Conservation (phyloP, 2,329 filamentous ascomycete genomes). For the Stemphylium vesicarium region DNA sequence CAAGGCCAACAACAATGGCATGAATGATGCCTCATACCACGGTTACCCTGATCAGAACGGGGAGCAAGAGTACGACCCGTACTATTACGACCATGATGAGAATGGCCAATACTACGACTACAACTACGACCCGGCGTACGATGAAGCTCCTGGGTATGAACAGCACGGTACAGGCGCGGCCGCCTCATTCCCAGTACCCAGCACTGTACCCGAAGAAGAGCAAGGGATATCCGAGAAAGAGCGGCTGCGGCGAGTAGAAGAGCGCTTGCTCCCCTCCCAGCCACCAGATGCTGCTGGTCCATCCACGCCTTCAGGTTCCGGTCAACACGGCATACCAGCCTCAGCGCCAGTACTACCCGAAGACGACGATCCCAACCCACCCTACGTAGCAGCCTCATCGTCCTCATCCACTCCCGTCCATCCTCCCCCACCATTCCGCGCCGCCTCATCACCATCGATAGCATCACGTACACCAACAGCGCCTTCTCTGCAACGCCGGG, state of each 20-base stretch:
- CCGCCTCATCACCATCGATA: slow-evolving; percentile 18
- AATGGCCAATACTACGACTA: slow-evolving; percentile 43
- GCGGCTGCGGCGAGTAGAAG: slow-evolving; percentile 76
- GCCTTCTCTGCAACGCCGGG: slow-evolving; percentile 22
- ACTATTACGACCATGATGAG: slow-evolving; percentile 42
- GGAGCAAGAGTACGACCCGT: slow-evolving; percentile 30
- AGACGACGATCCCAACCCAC: slow-evolving; percentile 35
- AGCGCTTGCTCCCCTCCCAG: slow-evolving; percentile 79
- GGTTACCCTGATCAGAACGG: slow-evolving; percentile 20
- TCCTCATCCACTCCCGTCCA: slow-evolving; percentile 29
- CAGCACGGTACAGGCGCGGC: slow-evolving; percentile 39
- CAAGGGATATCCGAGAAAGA: slow-evolving; percentile 80
- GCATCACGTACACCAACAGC: slow-evolving; percentile 11
- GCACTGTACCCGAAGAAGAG: slow-evolving; percentile 63
- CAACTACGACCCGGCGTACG: slow-evolving; percentile 40
- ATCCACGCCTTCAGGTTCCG: slow-evolving; percentile 50
- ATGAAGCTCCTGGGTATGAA: slow-evolving; percentile 39
- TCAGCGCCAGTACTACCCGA: slow-evolving; percentile 47
- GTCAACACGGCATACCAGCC: slow-evolving; percentile 34
- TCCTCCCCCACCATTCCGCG: slow-evolving; percentile 36
- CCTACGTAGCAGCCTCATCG: slow-evolving; percentile 30
- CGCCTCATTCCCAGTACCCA: slow-evolving; percentile 59
- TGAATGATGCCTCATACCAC: slow-evolving; percentile 32
- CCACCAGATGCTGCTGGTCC: slow-evolving; percentile 63
- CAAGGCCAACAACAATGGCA: slow-evolving; percentile 17